These are phyloP conservation scores for Rosellinia necatrix DNA, from an alignment of 2,329 filamentous ascomycete genomes.

Conservation along the genomic window DNA sequence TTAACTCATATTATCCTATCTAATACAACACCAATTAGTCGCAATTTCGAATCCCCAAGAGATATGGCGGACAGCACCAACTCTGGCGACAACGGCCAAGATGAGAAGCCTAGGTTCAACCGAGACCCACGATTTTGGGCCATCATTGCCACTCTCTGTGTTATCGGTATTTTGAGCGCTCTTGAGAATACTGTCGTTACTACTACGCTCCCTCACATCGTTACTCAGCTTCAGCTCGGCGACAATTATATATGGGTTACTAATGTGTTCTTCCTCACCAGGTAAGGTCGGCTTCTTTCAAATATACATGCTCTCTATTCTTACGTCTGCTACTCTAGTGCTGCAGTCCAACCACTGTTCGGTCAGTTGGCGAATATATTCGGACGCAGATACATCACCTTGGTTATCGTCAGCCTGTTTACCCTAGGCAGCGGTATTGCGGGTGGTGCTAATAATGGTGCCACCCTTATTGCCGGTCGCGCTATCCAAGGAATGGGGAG, in stretches of 20 bases:
- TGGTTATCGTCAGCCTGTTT: conserved; percentile 44
- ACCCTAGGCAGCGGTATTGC: conserved; percentile 50
- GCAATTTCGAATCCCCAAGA: too few species aligned
- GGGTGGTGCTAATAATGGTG: conserved; percentile 44
- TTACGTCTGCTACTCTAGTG: too few species aligned
- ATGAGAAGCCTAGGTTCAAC: too few species aligned
- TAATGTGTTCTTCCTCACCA: conserved; percentile 6
- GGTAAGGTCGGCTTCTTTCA: neutral
- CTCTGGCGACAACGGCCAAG: too few species aligned
- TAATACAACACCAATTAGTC: too few species aligned
- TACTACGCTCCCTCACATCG: neutral
- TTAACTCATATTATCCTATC: too few species aligned
- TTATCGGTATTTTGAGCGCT: conserved; percentile 7
- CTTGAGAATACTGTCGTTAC: conserved; percentile 10
- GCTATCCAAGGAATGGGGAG: conserved; percentile 48
- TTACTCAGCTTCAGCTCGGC: neutral
- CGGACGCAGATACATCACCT: conserved; percentile 46
- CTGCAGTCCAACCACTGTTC: conserved; percentile 45
- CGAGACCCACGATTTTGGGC: too few species aligned
- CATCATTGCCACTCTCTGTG: conserved; percentile 1
- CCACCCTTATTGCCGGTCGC: conserved; percentile 46
- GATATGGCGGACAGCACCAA: too few species aligned
- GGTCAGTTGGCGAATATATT: conserved; percentile 52
- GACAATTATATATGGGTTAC: conserved; percentile 4
- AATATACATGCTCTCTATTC: too few species aligned